Evolutionary conservation across 208 protist species (phyloP), one percentile per base, ranked within the genome.

Genomic region (Leishmania amazonensis): DNA sequence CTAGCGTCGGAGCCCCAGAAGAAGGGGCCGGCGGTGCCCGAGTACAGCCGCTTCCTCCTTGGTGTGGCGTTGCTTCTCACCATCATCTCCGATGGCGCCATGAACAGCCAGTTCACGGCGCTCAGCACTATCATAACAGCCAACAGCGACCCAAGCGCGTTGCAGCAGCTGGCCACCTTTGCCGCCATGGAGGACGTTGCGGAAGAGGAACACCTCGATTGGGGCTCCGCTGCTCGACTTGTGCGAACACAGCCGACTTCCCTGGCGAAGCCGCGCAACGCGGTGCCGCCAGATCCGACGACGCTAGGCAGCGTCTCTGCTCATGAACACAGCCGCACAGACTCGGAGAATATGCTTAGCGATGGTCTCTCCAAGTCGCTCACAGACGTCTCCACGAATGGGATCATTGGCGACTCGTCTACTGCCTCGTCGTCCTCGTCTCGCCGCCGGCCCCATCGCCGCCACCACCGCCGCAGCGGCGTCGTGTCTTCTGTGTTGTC

Each of bases 131-230:
- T 76, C 75, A 90, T 94, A 58, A 91, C 89, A 21, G 76, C 76
- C 45, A 79, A 76, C 65, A 81, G 74, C 19, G 78, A 83, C 77
- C 90, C 92, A 15, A 88, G 86, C 17, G 85, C 88, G 1, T 81
- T 96, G 76, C 87, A 92, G 80, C 90, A 96, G 82, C 83, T 96
- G 49, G 90, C 89, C 42, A 92, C 86, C 58, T 96, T 96, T 76
- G 88, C 83, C 5, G 89, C 92, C 17, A 75, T 96, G 79, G 81
- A 87, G 57, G 89, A 89, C 17, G 84, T 90, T 2, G 92, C 90
- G 51, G 90, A 96, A 83, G 90, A 94, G 85, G 86, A 96, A 73
- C 75, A 94, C 17, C 85, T 95, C 17, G 88, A 93, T 81, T 95
- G 92, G 88, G 92, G 90, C 28, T 85, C 87, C 38, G 81, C 78